Conservation (phyloP, 495 filamentous ascomycete species). For the Xylaria sp. region DNA sequence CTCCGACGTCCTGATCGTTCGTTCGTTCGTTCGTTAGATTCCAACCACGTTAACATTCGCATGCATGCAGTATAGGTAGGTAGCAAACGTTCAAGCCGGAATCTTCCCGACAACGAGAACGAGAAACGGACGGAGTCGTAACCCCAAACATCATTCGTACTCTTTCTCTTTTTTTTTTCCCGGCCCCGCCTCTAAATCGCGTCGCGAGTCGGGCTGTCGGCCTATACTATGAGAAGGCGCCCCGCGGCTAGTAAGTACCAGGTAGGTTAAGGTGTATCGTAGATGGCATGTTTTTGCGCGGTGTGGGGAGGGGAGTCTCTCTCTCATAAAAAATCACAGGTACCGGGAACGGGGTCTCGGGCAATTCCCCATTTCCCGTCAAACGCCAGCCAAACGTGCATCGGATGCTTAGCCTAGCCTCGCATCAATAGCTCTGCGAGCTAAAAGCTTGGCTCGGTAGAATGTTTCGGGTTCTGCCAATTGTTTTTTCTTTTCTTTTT, state of each 20-base stretch:
- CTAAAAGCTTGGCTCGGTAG: not conserved
- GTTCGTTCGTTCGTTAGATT: no score
- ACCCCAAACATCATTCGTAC: not conserved
- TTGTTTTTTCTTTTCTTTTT: not conserved
- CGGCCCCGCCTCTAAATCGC: not conserved
- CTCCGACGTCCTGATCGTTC: not conserved
- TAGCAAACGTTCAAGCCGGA: not conserved
- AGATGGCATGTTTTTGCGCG: not conserved
- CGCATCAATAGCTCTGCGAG: conserved; percentile 3
- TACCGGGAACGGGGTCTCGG: conserved; percentile 12
- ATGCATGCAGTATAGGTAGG: no score
- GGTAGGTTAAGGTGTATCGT: no score
- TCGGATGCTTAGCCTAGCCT: not conserved
- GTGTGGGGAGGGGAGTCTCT: not conserved
- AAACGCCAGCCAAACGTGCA: not conserved
- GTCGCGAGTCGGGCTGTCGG: conserved; percentile 14
- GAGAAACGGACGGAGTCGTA: not conserved
- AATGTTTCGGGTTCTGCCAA: not conserved
- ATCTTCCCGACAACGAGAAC: not conserved
- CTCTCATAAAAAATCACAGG: not conserved
- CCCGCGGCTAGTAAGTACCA: no score
- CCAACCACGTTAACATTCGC: not conserved
- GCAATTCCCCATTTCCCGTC: not conserved
- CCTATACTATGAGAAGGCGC: not conserved
- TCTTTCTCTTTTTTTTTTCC: no score